These are phyloP conservation scores for Lipomyces japonicus DNA, from an alignment of 805 yeast species.

Conservation along the genomic window DNA sequence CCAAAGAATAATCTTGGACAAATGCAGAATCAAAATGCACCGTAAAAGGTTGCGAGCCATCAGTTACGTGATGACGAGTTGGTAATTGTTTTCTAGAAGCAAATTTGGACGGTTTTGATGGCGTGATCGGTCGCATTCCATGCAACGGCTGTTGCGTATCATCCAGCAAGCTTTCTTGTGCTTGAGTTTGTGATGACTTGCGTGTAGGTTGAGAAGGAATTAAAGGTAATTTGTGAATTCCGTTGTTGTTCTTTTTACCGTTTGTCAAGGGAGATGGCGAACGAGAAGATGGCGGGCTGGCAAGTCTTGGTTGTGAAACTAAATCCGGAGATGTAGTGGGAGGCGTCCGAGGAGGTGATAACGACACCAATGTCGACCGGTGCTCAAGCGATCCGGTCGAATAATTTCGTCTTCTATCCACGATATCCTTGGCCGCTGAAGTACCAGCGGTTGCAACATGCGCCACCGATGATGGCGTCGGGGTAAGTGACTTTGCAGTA, in stretches of 20 bases:
- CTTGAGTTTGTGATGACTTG: background rate
- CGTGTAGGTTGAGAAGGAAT: conserved; percentile 3
- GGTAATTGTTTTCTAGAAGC: background rate
- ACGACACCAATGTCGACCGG: conserved; percentile 1
- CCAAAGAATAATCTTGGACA: background rate
- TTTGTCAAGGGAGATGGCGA: conserved; percentile 10
- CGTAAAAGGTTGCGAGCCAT: background rate
- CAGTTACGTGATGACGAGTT: background rate
- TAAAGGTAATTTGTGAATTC: background rate
- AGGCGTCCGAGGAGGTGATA: conserved; percentile 11
- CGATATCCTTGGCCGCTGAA: background rate
- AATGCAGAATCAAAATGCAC: background rate
- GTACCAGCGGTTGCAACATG: conserved; percentile 1
- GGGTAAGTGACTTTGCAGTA: background rate
- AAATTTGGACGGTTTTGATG: conserved; percentile 1
- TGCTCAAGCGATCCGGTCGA: conserved; percentile 3
- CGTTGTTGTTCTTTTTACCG: background rate
- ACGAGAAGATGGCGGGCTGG: conserved; percentile 5
- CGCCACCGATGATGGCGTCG: background rate
- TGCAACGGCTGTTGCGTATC: background rate
- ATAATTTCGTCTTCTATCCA: background rate
- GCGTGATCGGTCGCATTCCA: background rate
- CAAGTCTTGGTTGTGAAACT: background rate
- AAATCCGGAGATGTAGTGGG: background rate
- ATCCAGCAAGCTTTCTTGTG: background rate